A percentile compares a stretch with the other conserved stretches of the same genome.
These are phyloP conservation scores for Xylaria sp. DNA, from an alignment of 2,329 filamentous ascomycete species.

Conservation along the genomic window DNA sequence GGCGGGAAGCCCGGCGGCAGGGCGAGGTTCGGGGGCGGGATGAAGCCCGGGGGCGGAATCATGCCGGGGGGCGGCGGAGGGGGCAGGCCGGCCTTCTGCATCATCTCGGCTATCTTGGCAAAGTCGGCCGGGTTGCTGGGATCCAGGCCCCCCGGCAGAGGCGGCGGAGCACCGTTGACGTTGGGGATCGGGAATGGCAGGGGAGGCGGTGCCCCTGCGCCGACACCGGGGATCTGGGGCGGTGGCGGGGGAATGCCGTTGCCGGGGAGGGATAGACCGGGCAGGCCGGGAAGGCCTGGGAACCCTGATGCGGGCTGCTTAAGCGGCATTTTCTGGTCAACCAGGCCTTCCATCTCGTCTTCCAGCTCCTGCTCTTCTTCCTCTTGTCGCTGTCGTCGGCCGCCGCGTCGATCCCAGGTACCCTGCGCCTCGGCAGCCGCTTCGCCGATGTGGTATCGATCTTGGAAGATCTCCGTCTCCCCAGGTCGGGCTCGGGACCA, in stretches of 20 bases:
- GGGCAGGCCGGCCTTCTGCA: constrained; percentile 66
- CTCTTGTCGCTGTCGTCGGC: constrained; percentile 78
- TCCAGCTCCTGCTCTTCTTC: constrained; percentile 93
- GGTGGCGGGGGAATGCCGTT: constrained; percentile 41
- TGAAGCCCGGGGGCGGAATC: constrained; percentile 49
- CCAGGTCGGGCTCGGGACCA: constrained; percentile 92
- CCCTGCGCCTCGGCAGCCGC: constrained; percentile 90
- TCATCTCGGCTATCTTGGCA: constrained; percentile 63
- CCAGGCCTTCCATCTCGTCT: constrained; percentile 88
- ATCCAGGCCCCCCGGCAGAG: constrained; percentile 57
- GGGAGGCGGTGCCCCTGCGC: constrained; percentile 46
- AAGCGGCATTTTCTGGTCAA: constrained; percentile 83
- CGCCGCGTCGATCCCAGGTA: constrained; percentile 85
- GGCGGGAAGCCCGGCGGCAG: constrained; percentile 42
- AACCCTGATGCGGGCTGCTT: constrained; percentile 55
- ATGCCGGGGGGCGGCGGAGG: constrained; percentile 59
- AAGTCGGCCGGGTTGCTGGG: constrained; percentile 63
- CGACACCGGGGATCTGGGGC: constrained; percentile 38
- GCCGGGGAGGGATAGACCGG: constrained; percentile 46
- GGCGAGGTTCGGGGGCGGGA: constrained; percentile 49
- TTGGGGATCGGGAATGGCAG: constrained; percentile 56
- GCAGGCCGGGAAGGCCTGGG: constrained; percentile 62
- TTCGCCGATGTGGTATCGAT: constrained; percentile 94
- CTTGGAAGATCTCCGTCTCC: constrained; percentile 81
- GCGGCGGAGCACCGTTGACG: constrained; percentile 42